Evolutionary conservation across 2,329 filamentous ascomycete species (phyloP).

Genomic region (Xylaria digitata): DNA sequence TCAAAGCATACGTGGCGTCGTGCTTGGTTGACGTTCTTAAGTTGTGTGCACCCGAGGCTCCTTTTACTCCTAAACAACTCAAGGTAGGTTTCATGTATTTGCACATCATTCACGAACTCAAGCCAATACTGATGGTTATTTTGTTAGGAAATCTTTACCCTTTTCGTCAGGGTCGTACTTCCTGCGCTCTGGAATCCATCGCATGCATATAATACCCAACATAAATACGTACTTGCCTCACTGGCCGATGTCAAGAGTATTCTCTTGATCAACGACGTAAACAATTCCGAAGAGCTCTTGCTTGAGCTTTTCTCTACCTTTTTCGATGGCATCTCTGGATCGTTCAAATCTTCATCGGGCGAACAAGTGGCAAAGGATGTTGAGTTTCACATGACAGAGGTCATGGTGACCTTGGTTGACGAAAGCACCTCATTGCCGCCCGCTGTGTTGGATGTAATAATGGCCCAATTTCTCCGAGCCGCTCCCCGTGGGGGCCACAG

Average conservation of each 20-base stretch:
- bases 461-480: conserved; percentile 93
- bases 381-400: conserved; percentile 88
- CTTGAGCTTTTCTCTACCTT: conserved; percentile 85
- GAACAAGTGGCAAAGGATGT: conserved; percentile 93
- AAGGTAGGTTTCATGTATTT: conserved; percentile 70
- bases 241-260: conserved; percentile 95
- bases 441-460: conserved; percentile 89
- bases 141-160: conserved; percentile 87
- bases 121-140: conserved; percentile 42
- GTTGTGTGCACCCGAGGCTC: conserved; percentile 93
- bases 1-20: conserved; percentile 87
- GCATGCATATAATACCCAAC: conserved; percentile 91
- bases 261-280: conserved; percentile 87
- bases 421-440: conserved; percentile 82
- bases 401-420: conserved; percentile 87
- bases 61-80: conserved; percentile 88
- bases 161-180: conserved; percentile 85
- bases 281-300: conserved; percentile 82
- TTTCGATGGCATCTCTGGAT: conserved; percentile 90
- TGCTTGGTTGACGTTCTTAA: conserved; percentile 94
- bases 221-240: conserved; percentile 89
- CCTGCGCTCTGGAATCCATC: conserved; percentile 87
- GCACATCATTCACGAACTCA: background rate
- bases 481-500: conserved; percentile 75
- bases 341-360: conserved; percentile 77